Conservation (phyloP, 1,284 basidiomycete genomes). For the Ustilago shanxiensis region DNA sequence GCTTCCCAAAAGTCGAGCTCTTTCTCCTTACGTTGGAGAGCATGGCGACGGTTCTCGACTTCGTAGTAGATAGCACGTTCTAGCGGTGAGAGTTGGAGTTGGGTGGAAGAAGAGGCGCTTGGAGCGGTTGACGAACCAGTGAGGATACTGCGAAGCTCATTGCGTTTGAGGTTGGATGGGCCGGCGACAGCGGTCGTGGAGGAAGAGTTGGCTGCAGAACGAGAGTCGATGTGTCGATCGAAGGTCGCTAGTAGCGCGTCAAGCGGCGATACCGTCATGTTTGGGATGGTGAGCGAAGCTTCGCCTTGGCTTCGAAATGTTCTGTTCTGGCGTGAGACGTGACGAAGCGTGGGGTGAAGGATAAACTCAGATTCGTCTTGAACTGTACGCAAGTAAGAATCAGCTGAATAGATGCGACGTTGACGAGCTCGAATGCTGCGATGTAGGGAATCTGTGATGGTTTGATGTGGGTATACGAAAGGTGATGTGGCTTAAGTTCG, state of each 20-base stretch:
- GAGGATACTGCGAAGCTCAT: conserved; percentile 32
- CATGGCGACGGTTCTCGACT: conserved; percentile 27
- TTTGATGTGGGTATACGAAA: neutral
- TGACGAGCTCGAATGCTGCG: neutral
- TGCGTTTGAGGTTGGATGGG: conserved; percentile 23
- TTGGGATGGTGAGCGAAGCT: neutral
- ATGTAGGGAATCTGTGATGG: neutral
- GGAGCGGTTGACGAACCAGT: neutral
- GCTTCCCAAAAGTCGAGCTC: conserved; percentile 54
- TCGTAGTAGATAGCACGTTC: conserved; percentile 51
- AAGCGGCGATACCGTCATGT: conserved; percentile 38
- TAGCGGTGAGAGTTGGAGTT: conserved; percentile 30
- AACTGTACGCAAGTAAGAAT: neutral
- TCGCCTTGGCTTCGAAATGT: neutral
- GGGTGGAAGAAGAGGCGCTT: neutral
- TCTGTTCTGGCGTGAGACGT: neutral
- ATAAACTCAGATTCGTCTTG: too few species aligned
- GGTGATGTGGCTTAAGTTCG: neutral
- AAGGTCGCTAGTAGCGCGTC: conserved; percentile 33
- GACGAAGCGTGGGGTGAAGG: neutral
- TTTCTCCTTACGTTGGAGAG: conserved; percentile 23
- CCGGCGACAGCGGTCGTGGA: conserved; percentile 14
- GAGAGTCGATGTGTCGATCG: conserved; percentile 35
- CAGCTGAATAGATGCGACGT: neutral
- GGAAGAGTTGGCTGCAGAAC: conserved; percentile 9